Evolutionary conservation across 495 filamentous ascomycete species (phyloP).

Genomic region (Neurospora hispaniola): DNA sequence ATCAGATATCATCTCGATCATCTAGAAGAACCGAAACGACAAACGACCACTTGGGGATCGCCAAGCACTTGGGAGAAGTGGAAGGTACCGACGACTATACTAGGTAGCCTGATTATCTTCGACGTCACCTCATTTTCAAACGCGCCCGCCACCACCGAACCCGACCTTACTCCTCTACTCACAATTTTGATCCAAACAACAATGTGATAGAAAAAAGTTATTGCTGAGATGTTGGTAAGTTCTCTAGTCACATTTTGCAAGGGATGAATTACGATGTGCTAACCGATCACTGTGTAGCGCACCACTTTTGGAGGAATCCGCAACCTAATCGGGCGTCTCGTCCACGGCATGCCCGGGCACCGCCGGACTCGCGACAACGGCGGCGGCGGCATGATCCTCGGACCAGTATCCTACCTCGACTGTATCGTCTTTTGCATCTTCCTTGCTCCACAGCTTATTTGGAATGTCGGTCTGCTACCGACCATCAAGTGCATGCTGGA

Average conservation of each 20-base stretch:
- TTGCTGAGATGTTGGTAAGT: not conserved
- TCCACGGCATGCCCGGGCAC: not conserved
- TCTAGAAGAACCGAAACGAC: not conserved
- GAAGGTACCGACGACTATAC: not conserved
- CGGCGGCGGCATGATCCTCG: conserved; percentile 40
- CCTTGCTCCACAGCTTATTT: conserved; percentile 53
- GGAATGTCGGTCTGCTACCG: conserved; percentile 45
- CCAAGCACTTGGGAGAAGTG: not conserved
- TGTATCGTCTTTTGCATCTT: conserved; percentile 57
- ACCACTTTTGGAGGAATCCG: not conserved
- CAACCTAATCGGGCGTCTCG: not conserved
- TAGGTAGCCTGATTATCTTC: not conserved
- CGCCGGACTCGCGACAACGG: not conserved
- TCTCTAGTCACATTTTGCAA: not conserved
- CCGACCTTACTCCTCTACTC: not conserved
- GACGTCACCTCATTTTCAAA: not conserved
- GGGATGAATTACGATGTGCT: not conserved
- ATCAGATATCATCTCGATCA: not conserved
- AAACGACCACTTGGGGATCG: not conserved
- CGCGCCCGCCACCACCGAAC: no score
- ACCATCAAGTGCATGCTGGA: conserved; percentile 44
- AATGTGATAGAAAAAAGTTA: not conserved
- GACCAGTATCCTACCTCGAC: conserved; percentile 59
- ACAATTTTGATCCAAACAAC: not conserved
- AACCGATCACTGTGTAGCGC: not conserved